Conservation (phyloP, 257 asterid genomes). For the Euphrasia confusa region DNA sequence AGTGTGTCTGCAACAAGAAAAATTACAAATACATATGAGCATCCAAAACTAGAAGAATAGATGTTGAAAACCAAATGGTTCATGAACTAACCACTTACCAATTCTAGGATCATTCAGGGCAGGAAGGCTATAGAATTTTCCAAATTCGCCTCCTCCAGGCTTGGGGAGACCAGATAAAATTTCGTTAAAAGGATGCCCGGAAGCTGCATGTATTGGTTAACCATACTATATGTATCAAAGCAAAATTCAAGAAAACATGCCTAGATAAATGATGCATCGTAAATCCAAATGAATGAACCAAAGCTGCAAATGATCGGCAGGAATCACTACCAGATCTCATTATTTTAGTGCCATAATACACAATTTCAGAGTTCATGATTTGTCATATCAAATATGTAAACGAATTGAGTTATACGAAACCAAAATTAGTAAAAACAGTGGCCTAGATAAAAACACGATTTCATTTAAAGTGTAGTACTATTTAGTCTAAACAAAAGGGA, state of each 20-base stretch:
- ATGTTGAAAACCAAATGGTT: neutral
- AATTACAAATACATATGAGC: neutral
- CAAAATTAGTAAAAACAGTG: neutral
- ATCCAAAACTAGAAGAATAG: neutral
- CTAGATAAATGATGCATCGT: neutral
- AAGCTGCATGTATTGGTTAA: slow-evolving; percentile 37
- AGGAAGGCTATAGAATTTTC: slow-evolving; percentile 72
- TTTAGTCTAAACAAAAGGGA: neutral
- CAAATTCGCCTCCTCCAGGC: slow-evolving; percentile 77
- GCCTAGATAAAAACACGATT: neutral
- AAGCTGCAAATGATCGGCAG: neutral
- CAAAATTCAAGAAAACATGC: neutral
- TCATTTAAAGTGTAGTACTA: neutral
- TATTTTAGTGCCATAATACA: neutral
- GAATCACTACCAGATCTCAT: neutral
- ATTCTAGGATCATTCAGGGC: slow-evolving; percentile 75
- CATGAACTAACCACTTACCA: slow-evolving; percentile 37
- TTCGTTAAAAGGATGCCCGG: slow-evolving; percentile 54
- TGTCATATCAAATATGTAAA: neutral
- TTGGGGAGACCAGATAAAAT: slow-evolving; percentile 62
- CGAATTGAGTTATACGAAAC: neutral
- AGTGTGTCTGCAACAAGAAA: slow-evolving; percentile 48
- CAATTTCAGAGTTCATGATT: neutral
- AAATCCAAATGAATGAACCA: neutral
- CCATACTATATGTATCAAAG: neutral